These are phyloP conservation scores for Ceratobasidium theobromae DNA, from an alignment of 1,284 basidiomycete genomes.

Conservation along the genomic window DNA sequence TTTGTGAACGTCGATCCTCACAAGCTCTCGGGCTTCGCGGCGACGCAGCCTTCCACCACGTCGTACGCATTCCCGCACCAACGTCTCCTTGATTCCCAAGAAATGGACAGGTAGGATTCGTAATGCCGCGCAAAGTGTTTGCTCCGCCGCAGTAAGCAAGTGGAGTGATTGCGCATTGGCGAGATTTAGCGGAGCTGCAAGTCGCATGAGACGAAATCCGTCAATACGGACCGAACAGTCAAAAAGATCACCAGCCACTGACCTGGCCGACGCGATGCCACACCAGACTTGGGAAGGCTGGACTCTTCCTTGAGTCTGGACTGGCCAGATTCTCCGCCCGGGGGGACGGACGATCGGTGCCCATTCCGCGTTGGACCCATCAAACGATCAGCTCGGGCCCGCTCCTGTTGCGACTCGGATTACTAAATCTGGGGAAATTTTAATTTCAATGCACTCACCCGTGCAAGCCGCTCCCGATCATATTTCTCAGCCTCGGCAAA, in stretches of 20 bases:
- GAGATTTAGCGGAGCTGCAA: constrained; percentile 68
- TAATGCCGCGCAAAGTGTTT: constrained; percentile 82
- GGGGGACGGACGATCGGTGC: constrained; percentile 14
- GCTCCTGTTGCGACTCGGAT: neutral
- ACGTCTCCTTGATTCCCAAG: constrained; percentile 87
- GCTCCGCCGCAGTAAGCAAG: constrained; percentile 82
- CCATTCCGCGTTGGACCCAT: constrained; percentile 8
- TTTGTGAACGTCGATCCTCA: constrained; percentile 92
- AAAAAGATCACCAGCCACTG: neutral
- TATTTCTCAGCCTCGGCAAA: constrained; percentile 88
- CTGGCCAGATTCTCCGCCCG: constrained; percentile 15
- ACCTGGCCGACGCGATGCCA: constrained; percentile 11
- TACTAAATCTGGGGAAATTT: constrained; percentile 48
- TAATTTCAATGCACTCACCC: constrained; percentile 53
- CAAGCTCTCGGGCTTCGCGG: constrained; percentile 81
- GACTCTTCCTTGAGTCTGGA: neutral
- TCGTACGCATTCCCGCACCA: constrained; percentile 89
- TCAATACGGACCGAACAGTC: neutral
- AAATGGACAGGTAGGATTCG: constrained; percentile 91
- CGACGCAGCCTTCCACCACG: constrained; percentile 81
- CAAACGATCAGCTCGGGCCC: constrained; percentile 15
- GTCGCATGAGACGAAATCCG: neutral
- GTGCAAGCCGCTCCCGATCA: constrained; percentile 69
- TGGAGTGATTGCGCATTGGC: constrained; percentile 85
- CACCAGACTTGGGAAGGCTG: constrained; percentile 1